A percentile compares a stretch with the other conserved stretches of the same genome.
Evolutionary conservation across 352 stramenopile genomes (phyloP).

Genomic region (Phytophthora kernoviae): DNA sequence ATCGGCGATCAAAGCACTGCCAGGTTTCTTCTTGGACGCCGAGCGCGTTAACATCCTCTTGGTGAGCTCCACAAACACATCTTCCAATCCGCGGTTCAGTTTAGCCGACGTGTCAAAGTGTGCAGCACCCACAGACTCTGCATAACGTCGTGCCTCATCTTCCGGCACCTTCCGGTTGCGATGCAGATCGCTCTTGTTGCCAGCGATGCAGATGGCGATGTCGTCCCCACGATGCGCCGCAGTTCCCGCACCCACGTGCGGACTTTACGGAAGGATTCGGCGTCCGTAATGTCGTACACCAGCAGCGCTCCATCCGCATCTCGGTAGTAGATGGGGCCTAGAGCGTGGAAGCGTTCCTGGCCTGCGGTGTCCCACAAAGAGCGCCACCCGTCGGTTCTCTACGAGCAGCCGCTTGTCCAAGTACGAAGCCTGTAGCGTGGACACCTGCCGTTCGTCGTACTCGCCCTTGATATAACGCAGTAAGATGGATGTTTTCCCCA

Average conservation of each 20-base stretch:
- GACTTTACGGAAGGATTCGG: slow-evolving; percentile 91
- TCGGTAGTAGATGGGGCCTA: slow-evolving; percentile 91
- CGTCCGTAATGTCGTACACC: slow-evolving; percentile 94
- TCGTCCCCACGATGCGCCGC: slow-evolving; percentile 89
- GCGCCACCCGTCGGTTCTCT: slow-evolving; percentile 76
- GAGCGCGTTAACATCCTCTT: slow-evolving; percentile 80
- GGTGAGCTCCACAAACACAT: slow-evolving; percentile 91
- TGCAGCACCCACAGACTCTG: slow-evolving; percentile 83
- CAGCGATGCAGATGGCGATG: slow-evolving; percentile 92
- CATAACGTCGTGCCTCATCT: slow-evolving; percentile 85
- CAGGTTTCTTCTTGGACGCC: slow-evolving; percentile 67
- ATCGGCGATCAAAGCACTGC: slow-evolving; percentile 77
- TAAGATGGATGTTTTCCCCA: slow-evolving; percentile 96
- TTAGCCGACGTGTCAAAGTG: slow-evolving; percentile 94
- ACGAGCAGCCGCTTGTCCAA: slow-evolving; percentile 92
- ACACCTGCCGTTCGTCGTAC: slow-evolving; percentile 92
- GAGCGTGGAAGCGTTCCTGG: slow-evolving; percentile 88
- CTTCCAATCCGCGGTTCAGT: slow-evolving; percentile 90
- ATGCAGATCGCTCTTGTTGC: slow-evolving; percentile 93
- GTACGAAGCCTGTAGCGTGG: slow-evolving; percentile 94
- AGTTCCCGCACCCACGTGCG: slow-evolving; percentile 94
- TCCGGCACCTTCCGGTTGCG: slow-evolving; percentile 88
- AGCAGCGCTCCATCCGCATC: slow-evolving; percentile 89
- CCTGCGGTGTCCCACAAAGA: slow-evolving; percentile 90
- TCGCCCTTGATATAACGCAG: slow-evolving; percentile 94